These are phyloP conservation scores for Mycena pura DNA, from an alignment of 768 basidiomycete genomes.

Conservation along the genomic window DNA sequence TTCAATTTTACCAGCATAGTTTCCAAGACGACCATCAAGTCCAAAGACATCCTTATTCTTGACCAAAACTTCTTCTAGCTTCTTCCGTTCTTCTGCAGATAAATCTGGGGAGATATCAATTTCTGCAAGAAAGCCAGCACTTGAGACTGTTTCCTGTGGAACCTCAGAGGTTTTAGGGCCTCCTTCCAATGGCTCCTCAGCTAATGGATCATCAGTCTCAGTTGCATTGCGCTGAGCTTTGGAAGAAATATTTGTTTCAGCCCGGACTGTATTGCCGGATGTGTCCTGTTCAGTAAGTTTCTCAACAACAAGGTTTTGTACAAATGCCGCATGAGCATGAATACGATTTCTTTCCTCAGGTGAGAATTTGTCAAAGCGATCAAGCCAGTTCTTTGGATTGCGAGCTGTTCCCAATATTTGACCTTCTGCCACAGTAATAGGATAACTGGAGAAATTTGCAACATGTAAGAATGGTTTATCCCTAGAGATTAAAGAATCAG, in stretches of 20 bases:
- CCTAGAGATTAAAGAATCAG: conserved; percentile 19
- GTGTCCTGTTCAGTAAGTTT: too few species aligned
- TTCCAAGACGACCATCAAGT: too few species aligned
- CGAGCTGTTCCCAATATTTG: conserved; percentile 13
- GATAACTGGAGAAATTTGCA: not conserved
- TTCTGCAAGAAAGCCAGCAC: not conserved
- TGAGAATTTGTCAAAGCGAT: not conserved
- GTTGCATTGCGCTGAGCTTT: not conserved
- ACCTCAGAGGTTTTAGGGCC: not conserved
- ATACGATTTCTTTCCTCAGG: not conserved
- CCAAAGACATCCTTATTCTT: too few species aligned
- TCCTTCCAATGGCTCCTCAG: not conserved
- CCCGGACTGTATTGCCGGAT: too few species aligned
- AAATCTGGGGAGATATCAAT: not conserved
- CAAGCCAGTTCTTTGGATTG: conserved; percentile 16
- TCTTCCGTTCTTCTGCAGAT: not conserved
- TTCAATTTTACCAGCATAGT: too few species aligned
- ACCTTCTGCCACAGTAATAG: conserved; percentile 8
- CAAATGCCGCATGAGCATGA: not conserved
- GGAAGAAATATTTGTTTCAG: not conserved
- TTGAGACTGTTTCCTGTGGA: not conserved
- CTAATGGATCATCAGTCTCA: not conserved
- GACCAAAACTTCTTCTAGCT: too few species aligned
- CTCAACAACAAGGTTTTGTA: too few species aligned
- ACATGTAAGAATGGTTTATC: not conserved